Evolutionary conservation across 2,329 filamentous ascomycete genomes (phyloP).

Genomic region (Cladosporium phlei): DNA sequence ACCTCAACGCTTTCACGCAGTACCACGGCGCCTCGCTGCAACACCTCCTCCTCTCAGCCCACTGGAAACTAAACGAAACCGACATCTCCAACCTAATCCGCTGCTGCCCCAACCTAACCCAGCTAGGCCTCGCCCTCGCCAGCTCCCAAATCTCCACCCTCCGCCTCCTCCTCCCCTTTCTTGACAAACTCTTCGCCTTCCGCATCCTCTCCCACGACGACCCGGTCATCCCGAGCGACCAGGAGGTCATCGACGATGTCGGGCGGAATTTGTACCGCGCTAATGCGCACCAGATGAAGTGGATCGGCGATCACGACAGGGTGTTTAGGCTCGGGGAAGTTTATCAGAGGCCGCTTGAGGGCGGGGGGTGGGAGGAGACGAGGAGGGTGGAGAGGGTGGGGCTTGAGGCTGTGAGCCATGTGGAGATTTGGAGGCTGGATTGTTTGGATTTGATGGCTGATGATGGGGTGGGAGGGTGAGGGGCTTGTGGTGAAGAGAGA

Average conservation of each 20-base stretch:
- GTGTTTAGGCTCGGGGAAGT: slow-evolving; percentile 34
- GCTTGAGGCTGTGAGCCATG: slow-evolving; percentile 35
- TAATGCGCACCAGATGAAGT: slow-evolving; percentile 28
- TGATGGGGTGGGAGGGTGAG: not conserved
- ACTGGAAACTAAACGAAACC: slow-evolving; percentile 49
- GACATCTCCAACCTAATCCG: slow-evolving; percentile 50
- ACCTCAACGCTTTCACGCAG: slow-evolving; percentile 48
- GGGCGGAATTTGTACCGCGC: slow-evolving; percentile 18
- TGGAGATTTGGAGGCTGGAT: slow-evolving; percentile 46
- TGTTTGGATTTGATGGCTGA: slow-evolving; percentile 25
- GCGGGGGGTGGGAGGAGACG: slow-evolving; percentile 22
- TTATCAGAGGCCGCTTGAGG: slow-evolving; percentile 18
- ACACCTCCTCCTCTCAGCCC: slow-evolving; percentile 53
- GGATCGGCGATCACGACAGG: slow-evolving; percentile 37
- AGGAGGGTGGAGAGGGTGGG: slow-evolving; percentile 30
- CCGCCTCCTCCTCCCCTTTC: slow-evolving; percentile 31
- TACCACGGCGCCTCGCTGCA: slow-evolving; percentile 50
- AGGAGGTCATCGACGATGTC: slow-evolving; percentile 21
- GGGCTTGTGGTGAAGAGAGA: too few species aligned
- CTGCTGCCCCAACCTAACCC: slow-evolving; percentile 54
- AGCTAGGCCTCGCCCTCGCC: slow-evolving; percentile 53
- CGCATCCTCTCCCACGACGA: slow-evolving; percentile 34
- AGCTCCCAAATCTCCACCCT: slow-evolving; percentile 54
- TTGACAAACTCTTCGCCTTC: slow-evolving; percentile 38
- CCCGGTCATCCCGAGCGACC: not conserved